Percentiles rank a stretch among this genome's conserved stretches.
These are phyloP conservation scores for Coniochaeta ligniaria DNA, from an alignment of 2,329 filamentous ascomycete genomes.

Conservation along the genomic window DNA sequence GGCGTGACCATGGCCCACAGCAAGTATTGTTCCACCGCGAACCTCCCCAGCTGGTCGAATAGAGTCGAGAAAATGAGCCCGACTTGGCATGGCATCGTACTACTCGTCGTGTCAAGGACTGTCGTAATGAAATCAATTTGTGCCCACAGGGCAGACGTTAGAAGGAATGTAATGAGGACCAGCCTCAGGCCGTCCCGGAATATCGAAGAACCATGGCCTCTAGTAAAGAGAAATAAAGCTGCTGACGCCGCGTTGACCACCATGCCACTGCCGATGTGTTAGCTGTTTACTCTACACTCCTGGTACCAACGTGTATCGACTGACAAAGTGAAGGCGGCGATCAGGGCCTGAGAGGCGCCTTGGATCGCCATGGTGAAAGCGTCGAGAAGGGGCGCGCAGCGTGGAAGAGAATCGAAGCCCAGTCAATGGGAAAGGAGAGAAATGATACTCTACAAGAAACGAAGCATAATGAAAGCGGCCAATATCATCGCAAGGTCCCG, in stretches of 20 bases:
- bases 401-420: constrained; percentile 27
- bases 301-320: constrained; percentile 16
- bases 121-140: constrained; percentile 42
- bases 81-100: constrained; percentile 40
- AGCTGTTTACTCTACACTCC: neutral
- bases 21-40: constrained; percentile 46
- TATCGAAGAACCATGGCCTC: constrained; percentile 39
- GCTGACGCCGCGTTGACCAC: constrained; percentile 44
- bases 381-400: constrained; percentile 7
- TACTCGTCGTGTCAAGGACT: constrained; percentile 32
- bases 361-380: constrained; percentile 35
- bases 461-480: constrained; percentile 15
- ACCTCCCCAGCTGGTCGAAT: constrained; percentile 51
- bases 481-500: constrained; percentile 5
- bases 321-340: constrained; percentile 49
- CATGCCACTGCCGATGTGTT: constrained; percentile 34
- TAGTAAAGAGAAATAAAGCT: constrained; percentile 36
- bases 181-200: constrained; percentile 55
- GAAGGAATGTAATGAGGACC: constrained; percentile 51
- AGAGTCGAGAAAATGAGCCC: constrained; percentile 42
- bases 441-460: constrained; percentile 24
- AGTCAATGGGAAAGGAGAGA: constrained; percentile 38
- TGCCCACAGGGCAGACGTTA: constrained; percentile 46
- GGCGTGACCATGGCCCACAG: constrained; percentile 40
- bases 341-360: constrained; percentile 37